Evolutionary conservation across 1,284 basidiomycete genomes (phyloP), one percentile per base, ranked within the genome.

Genomic region (Tilletia walkeri): DNA sequence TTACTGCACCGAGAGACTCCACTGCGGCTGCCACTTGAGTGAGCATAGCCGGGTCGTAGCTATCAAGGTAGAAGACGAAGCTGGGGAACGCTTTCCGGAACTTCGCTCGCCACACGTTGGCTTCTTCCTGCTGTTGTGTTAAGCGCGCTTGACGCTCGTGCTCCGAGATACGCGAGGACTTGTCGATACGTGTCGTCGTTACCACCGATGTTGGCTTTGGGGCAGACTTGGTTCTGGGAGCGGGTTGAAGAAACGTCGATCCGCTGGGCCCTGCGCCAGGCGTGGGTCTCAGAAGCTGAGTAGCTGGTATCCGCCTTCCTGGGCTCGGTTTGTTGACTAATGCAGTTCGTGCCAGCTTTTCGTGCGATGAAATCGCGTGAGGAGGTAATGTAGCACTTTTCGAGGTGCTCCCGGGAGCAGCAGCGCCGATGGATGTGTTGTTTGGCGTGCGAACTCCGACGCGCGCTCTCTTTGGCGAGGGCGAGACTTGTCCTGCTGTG

Each of bases 21-120:
- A 82, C 80, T 49, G 73, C 68, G 4, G 45, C 41, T 53, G 71
- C 75, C 34, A 78, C 70, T 48, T 70, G 71, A 18, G 66, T 67
- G 24, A 67, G 76, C 2, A 69, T 76, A 45, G 67, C 50, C 16
- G 72, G 71, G 47, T 82, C 81, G 59, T 82, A 73, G 30, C 73
- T 73, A 67, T 83, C 82, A 36, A 83, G 77, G 63, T 83, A 80
- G 48, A 83, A 82, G 69, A 77, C 75, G 66, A 83, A 81, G 67
- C 69, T 75, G 34, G 81, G 80, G 45, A 83, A 83, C 9, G 76
- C 81, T 2, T 73, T 73, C 18, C 69, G 53, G 38, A 75, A 82
- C 67, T 75, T 78, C 24, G 75, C 72, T 20, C 78, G 71, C 80
- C 76, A 78, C 39, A 63, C 67, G 76, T 72, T 14, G 72, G 70